Evolutionary conservation across 306 rosid genomes (phyloP).

Genomic region (Prunus salicina): DNA sequence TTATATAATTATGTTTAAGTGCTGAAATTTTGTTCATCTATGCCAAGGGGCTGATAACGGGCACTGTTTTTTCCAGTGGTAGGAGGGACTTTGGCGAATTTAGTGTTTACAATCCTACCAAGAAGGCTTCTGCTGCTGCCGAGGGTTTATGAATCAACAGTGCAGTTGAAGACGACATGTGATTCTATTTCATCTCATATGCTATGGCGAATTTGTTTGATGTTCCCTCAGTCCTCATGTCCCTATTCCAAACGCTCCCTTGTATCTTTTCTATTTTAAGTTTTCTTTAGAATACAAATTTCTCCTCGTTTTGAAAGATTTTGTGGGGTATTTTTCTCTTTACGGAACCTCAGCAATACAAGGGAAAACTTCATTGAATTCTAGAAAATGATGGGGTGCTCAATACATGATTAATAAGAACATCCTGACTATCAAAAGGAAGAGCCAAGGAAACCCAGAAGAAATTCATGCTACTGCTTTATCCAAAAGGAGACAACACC

Average conservation of each 20-base stretch:
- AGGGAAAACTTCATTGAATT: too few species aligned
- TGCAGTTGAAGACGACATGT: not conserved
- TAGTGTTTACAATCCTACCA: constrained; percentile 72
- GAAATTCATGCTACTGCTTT: too few species aligned
- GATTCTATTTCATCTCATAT: too few species aligned
- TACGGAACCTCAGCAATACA: too few species aligned
- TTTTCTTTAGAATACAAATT: not conserved
- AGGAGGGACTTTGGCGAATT: constrained; percentile 83
- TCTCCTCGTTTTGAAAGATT: not conserved
- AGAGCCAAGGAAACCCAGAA: too few species aligned
- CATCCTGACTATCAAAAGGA: too few species aligned
- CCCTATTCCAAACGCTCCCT: too few species aligned
- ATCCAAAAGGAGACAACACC: too few species aligned
- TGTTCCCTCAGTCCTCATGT: too few species aligned
- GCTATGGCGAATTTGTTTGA: too few species aligned
- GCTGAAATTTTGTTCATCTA: constrained; percentile 43
- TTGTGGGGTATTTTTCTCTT: not conserved
- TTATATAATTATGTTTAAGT: constrained; percentile 1
- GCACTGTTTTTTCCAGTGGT: constrained; percentile 74
- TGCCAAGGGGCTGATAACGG: constrained; percentile 60
- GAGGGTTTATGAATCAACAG: constrained; percentile 1
- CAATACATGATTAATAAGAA: too few species aligned
- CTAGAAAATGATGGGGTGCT: too few species aligned
- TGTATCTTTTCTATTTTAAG: not conserved
- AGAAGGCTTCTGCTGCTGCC: constrained; percentile 21